phyloP scores from a whole-genome alignment of 2,329 filamentous ascomycete genomes.

The Simplicillium sp. region DNA sequence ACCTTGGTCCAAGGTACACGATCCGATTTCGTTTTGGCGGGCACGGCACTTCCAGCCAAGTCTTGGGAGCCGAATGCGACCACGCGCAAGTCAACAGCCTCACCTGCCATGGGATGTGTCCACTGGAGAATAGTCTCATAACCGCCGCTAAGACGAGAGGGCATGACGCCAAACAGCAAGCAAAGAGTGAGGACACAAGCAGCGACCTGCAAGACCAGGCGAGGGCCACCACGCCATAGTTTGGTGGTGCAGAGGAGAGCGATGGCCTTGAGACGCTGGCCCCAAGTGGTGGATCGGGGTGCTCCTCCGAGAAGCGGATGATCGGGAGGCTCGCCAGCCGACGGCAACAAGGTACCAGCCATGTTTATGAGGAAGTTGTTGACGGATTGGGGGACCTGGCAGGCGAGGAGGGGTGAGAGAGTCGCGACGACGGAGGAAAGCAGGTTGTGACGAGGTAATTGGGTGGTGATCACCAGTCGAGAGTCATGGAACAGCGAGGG shows the following conservation, averaged over 20 bases:
- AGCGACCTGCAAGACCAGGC: background rate
- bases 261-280: background rate
- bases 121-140: background rate
- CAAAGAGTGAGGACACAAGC: background rate
- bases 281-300: background rate
- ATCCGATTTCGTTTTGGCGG: background rate
- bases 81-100: background rate
- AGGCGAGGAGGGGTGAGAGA: no score
- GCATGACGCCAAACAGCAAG: background rate
- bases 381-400: no score
- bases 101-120: background rate
- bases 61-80: constrained; percentile 5
- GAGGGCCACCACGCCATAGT: background rate
- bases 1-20: constrained; percentile 2
- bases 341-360: no score
- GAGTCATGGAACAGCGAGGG: no score
- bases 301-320: background rate
- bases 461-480: no score
- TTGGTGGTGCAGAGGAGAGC: background rate
- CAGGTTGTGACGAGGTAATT: no score
- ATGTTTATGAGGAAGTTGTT: no score
- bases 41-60: constrained; percentile 3
- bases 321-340: no score
- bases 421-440: no score
- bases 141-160: background rate